phyloP scores from a whole-genome alignment of 306 rosid species.

The Mimosa bimucronata region DNA sequence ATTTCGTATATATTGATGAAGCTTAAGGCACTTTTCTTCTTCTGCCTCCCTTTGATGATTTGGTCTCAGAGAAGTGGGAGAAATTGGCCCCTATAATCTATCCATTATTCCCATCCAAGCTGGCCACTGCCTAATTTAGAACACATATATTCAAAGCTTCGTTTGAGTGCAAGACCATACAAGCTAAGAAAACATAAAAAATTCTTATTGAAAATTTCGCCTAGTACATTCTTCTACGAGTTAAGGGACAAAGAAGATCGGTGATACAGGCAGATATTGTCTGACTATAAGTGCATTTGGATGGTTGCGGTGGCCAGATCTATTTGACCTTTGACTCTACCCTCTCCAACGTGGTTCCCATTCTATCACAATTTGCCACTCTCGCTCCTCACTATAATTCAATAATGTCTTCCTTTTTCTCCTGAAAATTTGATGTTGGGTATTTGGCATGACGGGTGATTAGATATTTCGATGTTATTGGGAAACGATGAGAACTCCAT shows the following conservation, averaged over 20 bases:
- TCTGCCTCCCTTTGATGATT: neutral
- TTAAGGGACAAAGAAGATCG: slow-evolving; percentile 34
- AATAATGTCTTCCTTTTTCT: neutral
- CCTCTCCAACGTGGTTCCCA: slow-evolving; percentile 9
- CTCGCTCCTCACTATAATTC: neutral
- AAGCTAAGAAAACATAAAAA: slow-evolving; percentile 19
- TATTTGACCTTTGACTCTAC: slow-evolving; percentile 44
- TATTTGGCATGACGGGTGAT: slow-evolving; percentile 37
- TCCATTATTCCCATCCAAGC: slow-evolving; percentile 17
- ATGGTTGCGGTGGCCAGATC: slow-evolving; percentile 36
- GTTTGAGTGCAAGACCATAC: slow-evolving; percentile 26
- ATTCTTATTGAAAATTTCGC: slow-evolving; percentile 16
- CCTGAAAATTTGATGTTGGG: slow-evolving; percentile 22
- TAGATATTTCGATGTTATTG: slow-evolving; percentile 52
- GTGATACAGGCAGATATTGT: slow-evolving; percentile 30
- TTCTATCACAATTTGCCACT: neutral
- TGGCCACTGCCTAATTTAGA: slow-evolving; percentile 37
- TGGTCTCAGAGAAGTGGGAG: no score
- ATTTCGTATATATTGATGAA: slow-evolving; percentile 12
- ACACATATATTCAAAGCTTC: slow-evolving; percentile 12
- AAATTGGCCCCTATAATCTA: neutral
- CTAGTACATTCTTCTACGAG: slow-evolving; percentile 43
- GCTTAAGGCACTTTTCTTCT: slow-evolving; percentile 27
- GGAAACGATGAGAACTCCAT: slow-evolving; percentile 53
- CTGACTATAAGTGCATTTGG: slow-evolving; percentile 43